These are phyloP conservation scores for Aspergillus fructus DNA, from an alignment of 2,329 filamentous ascomycete species.

Conservation along the genomic window DNA sequence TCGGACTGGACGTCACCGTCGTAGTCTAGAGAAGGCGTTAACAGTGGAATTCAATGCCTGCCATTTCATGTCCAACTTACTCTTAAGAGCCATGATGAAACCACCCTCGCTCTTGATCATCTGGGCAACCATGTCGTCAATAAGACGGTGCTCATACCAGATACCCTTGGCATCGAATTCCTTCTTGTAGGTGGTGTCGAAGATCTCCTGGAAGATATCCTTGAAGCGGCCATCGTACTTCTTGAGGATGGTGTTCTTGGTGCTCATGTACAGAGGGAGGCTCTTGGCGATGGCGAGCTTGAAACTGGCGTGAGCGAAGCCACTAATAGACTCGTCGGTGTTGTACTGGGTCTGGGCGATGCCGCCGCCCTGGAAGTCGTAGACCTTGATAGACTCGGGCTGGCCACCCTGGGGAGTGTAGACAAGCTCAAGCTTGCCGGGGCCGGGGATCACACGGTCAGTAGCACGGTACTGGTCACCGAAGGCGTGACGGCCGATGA, in stretches of 20 bases:
- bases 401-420: slow-evolving; percentile 79
- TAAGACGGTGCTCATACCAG: slow-evolving; percentile 99
- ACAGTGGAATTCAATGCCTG: neutral
- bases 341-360: slow-evolving; percentile 97
- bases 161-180: slow-evolving; percentile 88
- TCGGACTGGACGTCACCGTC: slow-evolving; percentile 99
- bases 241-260: slow-evolving; percentile 99
- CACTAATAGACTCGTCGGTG: slow-evolving; percentile 90
- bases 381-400: slow-evolving; percentile 86
- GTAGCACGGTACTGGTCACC: slow-evolving; percentile 98
- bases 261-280: slow-evolving; percentile 98
- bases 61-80: slow-evolving; percentile 52
- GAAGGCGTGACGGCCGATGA: slow-evolving; percentile 97
- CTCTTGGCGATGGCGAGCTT: slow-evolving; percentile 87
- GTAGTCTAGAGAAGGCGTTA: slow-evolving; percentile 65
- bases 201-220: slow-evolving; percentile 98
- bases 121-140: slow-evolving; percentile 99
- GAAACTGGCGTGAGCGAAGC: slow-evolving; percentile 95
- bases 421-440: slow-evolving; percentile 90
- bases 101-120: slow-evolving; percentile 99
- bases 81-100: slow-evolving; percentile 98
- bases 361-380: slow-evolving; percentile 80
- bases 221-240: slow-evolving; percentile 99
- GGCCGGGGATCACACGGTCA: slow-evolving; percentile 78
- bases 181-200: slow-evolving; percentile 80